Conservation (phyloP, 257 asterid genomes). For the Nicotiana noctiflora region DNA sequence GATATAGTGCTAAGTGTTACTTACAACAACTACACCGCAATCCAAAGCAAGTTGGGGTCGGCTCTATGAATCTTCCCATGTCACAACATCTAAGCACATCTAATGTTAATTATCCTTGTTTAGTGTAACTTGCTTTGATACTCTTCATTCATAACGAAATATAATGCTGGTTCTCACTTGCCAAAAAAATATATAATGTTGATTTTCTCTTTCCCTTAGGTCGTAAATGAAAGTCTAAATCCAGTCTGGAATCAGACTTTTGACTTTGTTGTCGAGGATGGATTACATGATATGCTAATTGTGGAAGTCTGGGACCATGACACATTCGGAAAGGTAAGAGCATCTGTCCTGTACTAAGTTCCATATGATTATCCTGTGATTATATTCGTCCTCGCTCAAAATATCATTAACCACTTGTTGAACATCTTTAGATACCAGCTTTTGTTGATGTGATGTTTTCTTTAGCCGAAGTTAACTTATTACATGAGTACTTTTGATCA, state of each 20-base stretch:
- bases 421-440: not conserved
- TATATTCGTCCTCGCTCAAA: not conserved
- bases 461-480: not conserved
- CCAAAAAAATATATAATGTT: not conserved
- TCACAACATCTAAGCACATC: not conserved
- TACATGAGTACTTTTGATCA: not conserved
- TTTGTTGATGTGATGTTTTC: not conserved
- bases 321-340: slow-evolving; percentile 74
- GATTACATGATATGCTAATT: slow-evolving; percentile 71
- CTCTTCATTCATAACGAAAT: not conserved
- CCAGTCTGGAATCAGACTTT: slow-evolving; percentile 97
- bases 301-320: slow-evolving; percentile 86
- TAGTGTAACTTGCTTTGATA: not conserved
- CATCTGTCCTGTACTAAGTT: not conserved
- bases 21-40: not conserved
- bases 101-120: not conserved
- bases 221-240: slow-evolving; percentile 59
- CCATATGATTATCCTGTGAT: not conserved
- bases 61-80: not conserved
- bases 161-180: not conserved
- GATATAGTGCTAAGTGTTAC: not conserved
- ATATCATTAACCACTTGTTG: not conserved
- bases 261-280: slow-evolving; percentile 93
- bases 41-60: not conserved
- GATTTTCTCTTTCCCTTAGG: slow-evolving; percentile 36